Evolutionary conservation across 75 land plant species (phyloP).

Genomic region (Picea sitchensis): DNA sequence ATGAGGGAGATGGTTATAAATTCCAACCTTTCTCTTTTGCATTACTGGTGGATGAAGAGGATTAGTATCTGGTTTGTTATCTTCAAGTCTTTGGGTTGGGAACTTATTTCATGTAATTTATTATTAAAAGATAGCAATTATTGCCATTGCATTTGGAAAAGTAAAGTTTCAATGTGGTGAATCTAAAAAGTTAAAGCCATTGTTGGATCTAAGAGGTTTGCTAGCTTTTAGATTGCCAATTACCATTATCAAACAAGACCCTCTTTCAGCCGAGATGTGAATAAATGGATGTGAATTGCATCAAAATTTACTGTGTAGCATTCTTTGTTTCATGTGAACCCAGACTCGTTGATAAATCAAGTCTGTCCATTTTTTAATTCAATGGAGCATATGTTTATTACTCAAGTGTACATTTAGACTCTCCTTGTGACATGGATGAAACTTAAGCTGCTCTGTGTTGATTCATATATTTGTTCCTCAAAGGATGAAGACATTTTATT

Average conservation of each 20-base stretch:
- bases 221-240: background rate
- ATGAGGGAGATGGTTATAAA: constrained; percentile 65
- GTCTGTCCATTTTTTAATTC: background rate
- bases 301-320: background rate
- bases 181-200: background rate
- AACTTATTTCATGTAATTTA: background rate
- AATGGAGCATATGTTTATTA: background rate
- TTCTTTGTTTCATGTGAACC: background rate
- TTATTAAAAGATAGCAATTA: background rate
- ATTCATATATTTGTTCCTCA: background rate
- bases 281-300: constrained; percentile 8
- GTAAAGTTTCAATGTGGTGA: background rate
- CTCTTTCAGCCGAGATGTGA: background rate
- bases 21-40: constrained; percentile 58
- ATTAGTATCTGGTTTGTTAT: constrained; percentile 11
- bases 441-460: background rate
- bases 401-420: background rate
- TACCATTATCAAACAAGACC: background rate
- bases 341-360: background rate
- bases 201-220: background rate
- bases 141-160: background rate
- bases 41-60: constrained; percentile 41
- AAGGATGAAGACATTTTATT: background rate
- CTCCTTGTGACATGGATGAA: background rate
- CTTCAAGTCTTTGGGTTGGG: background rate